Evolutionary conservation across 2,329 filamentous ascomycete species (phyloP).

Genomic region (Botrytis galanthina): DNA sequence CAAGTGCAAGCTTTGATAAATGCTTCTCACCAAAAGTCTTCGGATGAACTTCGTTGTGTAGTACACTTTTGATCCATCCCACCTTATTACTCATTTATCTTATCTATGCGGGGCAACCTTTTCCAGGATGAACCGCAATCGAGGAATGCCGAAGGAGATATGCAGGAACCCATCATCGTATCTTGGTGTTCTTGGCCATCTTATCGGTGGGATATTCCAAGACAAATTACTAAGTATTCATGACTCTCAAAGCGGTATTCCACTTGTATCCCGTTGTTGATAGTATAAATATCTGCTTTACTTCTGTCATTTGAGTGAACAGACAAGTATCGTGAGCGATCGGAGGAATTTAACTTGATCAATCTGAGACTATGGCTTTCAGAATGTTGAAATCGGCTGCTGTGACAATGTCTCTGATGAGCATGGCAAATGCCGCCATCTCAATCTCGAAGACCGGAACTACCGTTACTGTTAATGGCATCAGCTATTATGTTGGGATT

Average conservation of each 20-base stretch:
- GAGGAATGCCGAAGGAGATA: not conserved
- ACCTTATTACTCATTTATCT: slow-evolving; percentile 11
- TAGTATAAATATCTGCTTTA: slow-evolving; percentile 3
- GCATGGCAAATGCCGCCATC: slow-evolving; percentile 17
- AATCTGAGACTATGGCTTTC: not conserved
- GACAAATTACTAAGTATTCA: not conserved
- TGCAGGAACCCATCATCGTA: slow-evolving; percentile 5
- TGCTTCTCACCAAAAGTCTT: not conserved
- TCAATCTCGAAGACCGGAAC: slow-evolving; percentile 17
- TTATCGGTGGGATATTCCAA: not conserved
- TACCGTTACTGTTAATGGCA: slow-evolving; percentile 34
- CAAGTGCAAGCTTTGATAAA: not conserved
- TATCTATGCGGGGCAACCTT: slow-evolving; percentile 17
- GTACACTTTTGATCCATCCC: not conserved
- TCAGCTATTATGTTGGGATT: slow-evolving; percentile 38
- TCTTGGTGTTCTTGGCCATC: slow-evolving; percentile 5
- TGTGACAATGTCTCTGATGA: slow-evolving; percentile 7
- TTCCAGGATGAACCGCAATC: not conserved
- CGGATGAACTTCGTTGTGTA: not conserved
- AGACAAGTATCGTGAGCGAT: not conserved
- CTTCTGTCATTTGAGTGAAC: not conserved
- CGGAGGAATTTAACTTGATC: not conserved
- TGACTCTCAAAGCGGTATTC: not conserved
- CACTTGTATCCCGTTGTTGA: not conserved
- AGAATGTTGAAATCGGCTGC: slow-evolving; percentile 13